These are phyloP conservation scores for Acer saccharum DNA, from an alignment of 345 rosid species.

Conservation along the genomic window DNA sequence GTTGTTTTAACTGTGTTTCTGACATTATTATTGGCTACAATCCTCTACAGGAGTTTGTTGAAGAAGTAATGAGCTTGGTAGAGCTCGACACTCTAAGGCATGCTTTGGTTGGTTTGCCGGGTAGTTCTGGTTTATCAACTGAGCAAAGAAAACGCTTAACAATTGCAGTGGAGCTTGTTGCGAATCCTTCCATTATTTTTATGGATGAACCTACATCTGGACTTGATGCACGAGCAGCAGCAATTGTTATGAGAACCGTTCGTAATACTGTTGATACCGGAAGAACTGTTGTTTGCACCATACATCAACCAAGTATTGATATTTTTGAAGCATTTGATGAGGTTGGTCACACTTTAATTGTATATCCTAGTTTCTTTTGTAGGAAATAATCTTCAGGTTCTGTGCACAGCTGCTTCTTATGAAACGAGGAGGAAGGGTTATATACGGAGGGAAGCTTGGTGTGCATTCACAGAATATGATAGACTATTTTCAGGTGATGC, in stretches of 20 bases:
- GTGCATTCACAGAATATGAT: conserved; percentile 60
- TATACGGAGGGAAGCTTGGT: conserved; percentile 90
- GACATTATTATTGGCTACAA: conserved; percentile 9
- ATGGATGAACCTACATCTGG: conserved; percentile 99
- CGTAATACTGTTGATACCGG: conserved; percentile 97
- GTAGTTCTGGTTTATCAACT: conserved; percentile 82
- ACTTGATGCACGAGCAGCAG: conserved; percentile 97
- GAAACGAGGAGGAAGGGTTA: conserved; percentile 92
- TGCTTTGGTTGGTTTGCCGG: conserved; percentile 89
- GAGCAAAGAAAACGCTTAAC: conserved; percentile 93
- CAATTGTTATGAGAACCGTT: conserved; percentile 93
- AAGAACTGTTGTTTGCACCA: conserved; percentile 91
- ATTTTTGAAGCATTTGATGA: conserved; percentile 96
- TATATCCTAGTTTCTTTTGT: conserved; percentile 12
- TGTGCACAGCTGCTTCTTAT: conserved; percentile 77
- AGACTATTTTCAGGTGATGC: conserved; percentile 80
- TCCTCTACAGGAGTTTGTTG: conserved; percentile 77
- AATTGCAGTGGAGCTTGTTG: conserved; percentile 93
- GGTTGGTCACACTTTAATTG: conserved; percentile 41
- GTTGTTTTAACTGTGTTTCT: conserved; percentile 8
- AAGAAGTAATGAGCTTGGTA: conserved; percentile 86
- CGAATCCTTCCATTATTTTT: conserved; percentile 88
- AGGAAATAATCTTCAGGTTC: neutral
- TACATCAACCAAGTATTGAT: conserved; percentile 94
- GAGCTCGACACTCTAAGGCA: conserved; percentile 73